These are phyloP conservation scores for Nidularia pulvinata DNA, from an alignment of 768 basidiomycete species.

Conservation along the genomic window DNA sequence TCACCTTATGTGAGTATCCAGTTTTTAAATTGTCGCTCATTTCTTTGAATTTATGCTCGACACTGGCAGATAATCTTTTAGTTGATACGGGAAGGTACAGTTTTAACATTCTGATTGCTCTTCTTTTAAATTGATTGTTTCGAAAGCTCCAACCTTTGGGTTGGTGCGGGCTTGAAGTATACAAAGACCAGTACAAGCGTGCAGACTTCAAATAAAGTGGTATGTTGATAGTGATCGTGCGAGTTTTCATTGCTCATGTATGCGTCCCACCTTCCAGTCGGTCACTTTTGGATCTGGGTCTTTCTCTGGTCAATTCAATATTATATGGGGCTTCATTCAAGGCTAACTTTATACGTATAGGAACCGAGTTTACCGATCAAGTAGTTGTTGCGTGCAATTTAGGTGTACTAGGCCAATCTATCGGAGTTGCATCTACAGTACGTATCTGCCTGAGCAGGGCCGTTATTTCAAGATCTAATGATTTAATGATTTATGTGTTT, in stretches of 20 bases:
- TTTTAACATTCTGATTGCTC: too few relatives aligned
- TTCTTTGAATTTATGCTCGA: not conserved
- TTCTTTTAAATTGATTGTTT: too few relatives aligned
- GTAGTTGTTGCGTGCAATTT: constrained; percentile 52
- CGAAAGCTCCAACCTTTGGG: constrained; percentile 68
- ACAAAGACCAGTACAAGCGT: constrained; percentile 45
- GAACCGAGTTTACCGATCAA: constrained; percentile 47
- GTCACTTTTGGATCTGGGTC: constrained; percentile 57
- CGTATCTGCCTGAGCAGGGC: not conserved
- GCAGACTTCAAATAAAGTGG: constrained; percentile 45
- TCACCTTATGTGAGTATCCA: constrained; percentile 42
- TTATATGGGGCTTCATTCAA: not conserved
- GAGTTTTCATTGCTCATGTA: too few relatives aligned
- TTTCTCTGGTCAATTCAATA: constrained; percentile 41
- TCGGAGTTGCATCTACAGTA: constrained; percentile 54
- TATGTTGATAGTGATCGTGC: too few relatives aligned
- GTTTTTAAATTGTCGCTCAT: not conserved
- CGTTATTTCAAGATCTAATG: too few relatives aligned
- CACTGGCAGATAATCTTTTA: constrained; percentile 43
- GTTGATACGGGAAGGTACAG: constrained; percentile 59
- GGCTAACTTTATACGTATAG: constrained; percentile 11
- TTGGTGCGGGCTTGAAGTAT: constrained; percentile 52
- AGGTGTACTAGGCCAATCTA: constrained; percentile 54
- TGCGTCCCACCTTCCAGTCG: too few relatives aligned
- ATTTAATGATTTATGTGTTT: not conserved